Evolutionary conservation across 495 filamentous ascomycete genomes (phyloP).

Genomic region (Ascobolus immersus): DNA sequence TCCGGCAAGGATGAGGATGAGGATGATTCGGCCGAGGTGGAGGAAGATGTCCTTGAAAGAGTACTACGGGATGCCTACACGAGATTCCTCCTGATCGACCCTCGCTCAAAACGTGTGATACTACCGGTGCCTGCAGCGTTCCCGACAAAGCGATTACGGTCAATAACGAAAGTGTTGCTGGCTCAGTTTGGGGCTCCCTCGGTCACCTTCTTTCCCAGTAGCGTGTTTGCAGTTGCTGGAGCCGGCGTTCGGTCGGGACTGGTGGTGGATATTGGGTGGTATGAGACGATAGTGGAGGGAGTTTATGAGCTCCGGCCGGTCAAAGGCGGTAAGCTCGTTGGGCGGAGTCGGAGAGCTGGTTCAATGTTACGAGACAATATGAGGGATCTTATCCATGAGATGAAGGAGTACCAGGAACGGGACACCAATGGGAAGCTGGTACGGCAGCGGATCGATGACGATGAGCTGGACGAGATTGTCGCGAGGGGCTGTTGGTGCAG

Average conservation of each 20-base stretch:
- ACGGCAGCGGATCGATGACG: conserved; percentile 10
- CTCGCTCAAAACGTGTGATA: conserved; percentile 28
- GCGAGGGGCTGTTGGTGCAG: conserved; percentile 11
- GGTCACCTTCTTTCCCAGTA: conserved; percentile 37
- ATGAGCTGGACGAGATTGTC: conserved; percentile 18
- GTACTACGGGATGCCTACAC: conserved; percentile 62
- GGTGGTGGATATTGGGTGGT: conserved; percentile 77
- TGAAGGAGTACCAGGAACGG: too few relatives aligned
- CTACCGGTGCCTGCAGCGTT: conserved; percentile 52
- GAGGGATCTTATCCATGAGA: too few relatives aligned
- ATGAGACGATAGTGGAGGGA: conserved; percentile 53
- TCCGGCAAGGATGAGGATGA: conserved; percentile 16
- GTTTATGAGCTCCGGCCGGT: conserved; percentile 80
- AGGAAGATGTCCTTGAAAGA: conserved; percentile 72
- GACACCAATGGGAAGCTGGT: too few relatives aligned
- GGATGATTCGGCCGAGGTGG: conserved; percentile 47
- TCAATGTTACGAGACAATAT: too few relatives aligned
- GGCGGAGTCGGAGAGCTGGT: conserved; percentile 46
- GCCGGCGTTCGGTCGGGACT: conserved; percentile 60
- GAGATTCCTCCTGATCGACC: conserved; percentile 23
- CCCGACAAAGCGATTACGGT: conserved; percentile 53
- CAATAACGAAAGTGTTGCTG: conserved; percentile 50
- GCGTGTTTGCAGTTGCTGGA: conserved; percentile 38
- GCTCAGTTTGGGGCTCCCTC: conserved; percentile 51
- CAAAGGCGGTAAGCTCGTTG: conserved; percentile 7